Evolutionary conservation across 1,284 basidiomycete genomes (phyloP).

Genomic region (Vanrija humicola): DNA sequence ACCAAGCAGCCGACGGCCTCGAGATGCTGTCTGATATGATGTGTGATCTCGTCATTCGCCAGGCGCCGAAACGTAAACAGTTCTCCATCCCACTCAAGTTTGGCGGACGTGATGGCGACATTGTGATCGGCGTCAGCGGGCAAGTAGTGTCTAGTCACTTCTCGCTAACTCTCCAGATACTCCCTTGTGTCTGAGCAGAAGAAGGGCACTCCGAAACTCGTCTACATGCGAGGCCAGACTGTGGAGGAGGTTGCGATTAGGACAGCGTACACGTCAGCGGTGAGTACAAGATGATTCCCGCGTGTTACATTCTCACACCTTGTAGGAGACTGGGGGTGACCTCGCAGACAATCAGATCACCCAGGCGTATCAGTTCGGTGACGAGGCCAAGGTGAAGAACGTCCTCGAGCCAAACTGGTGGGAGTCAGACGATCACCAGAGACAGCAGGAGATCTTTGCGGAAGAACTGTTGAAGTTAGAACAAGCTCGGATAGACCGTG

Average conservation of each 20-base stretch:
- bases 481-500: conserved; percentile 12
- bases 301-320: background rate
- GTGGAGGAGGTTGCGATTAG: conserved; percentile 68
- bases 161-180: conserved; percentile 57
- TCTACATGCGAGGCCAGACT: conserved; percentile 69
- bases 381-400: conserved; percentile 37
- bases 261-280: conserved; percentile 74
- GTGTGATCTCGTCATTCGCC: conserved; percentile 69
- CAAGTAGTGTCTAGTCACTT: conserved; percentile 44
- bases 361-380: conserved; percentile 44
- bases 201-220: conserved; percentile 73
- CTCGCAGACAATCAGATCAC: conserved; percentile 40
- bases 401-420: conserved; percentile 44
- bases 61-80: conserved; percentile 80
- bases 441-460: conserved; percentile 23
- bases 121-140: conserved; percentile 89
- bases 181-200: conserved; percentile 78
- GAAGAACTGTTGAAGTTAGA: conserved; percentile 28
- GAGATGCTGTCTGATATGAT: conserved; percentile 53
- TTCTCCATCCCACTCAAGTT: conserved; percentile 80
- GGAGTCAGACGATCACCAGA: conserved; percentile 27
- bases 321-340: conserved; percentile 43
- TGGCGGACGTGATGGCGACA: conserved; percentile 58
- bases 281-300: conserved; percentile 38
- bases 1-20: conserved; percentile 62